Conservation (phyloP, 805 yeast species). For the Nakazawaea siamensis region DNA sequence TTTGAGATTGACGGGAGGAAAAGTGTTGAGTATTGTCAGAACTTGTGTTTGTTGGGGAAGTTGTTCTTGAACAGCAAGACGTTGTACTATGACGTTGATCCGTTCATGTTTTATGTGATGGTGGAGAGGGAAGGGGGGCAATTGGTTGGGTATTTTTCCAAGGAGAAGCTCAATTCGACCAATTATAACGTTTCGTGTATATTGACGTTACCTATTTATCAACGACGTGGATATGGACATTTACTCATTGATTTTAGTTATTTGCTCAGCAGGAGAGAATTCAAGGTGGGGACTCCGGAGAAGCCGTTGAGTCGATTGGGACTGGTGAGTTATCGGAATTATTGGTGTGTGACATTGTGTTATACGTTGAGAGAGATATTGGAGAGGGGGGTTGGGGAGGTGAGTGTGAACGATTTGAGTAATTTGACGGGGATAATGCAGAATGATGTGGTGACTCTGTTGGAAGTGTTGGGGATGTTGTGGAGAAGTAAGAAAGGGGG, state of each 20-base stretch:
- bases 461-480: slow-evolving; percentile 61
- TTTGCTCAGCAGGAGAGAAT: slow-evolving; percentile 64
- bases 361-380: slow-evolving; percentile 28
- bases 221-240: slow-evolving; percentile 84
- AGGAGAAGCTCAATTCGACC: slow-evolving; percentile 69
- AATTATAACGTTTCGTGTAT: slow-evolving; percentile 87
- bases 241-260: slow-evolving; percentile 87
- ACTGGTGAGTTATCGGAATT: slow-evolving; percentile 72
- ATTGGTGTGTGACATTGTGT: slow-evolving; percentile 71
- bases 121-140: slow-evolving; percentile 57
- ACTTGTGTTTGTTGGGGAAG: slow-evolving; percentile 83
- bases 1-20: slow-evolving; percentile 93
- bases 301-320: slow-evolving; percentile 90
- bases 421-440: slow-evolving; percentile 76
- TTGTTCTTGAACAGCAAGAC: slow-evolving; percentile 87
- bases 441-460: slow-evolving; percentile 79
- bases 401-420: slow-evolving; percentile 56
- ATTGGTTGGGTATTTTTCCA: slow-evolving; percentile 91
- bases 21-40: slow-evolving; percentile 77
- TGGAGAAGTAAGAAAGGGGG: too few species aligned
- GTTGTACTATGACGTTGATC: slow-evolving; percentile 90
- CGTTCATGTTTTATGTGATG: slow-evolving; percentile 81
- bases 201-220: slow-evolving; percentile 79
- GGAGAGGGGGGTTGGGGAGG: not conserved
- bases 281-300: slow-evolving; percentile 86